Percentiles rank a stretch among this genome's conserved stretches.
These are phyloP conservation scores for Pyrrhoderma lamaoense DNA, from an alignment of 1,284 basidiomycete species.

Conservation along the genomic window DNA sequence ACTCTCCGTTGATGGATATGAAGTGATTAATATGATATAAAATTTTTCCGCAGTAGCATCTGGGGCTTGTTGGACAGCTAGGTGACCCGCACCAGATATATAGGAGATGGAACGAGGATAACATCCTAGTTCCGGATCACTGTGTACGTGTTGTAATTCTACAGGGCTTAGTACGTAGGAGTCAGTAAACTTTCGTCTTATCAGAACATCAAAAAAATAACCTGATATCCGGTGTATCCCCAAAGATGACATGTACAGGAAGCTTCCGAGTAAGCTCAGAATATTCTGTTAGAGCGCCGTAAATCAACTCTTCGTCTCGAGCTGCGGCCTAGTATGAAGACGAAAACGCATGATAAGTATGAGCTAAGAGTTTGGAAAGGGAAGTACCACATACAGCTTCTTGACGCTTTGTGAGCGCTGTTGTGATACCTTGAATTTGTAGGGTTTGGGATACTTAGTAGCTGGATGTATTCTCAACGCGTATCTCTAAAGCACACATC, in stretches of 20 bases:
- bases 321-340: constrained; percentile 12
- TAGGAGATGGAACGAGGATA: constrained; percentile 19
- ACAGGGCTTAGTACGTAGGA: constrained; percentile 4
- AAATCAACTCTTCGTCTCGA: constrained; percentile 16
- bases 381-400: constrained; percentile 16
- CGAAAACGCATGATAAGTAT: neutral
- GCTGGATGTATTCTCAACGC: constrained; percentile 19
- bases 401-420: constrained; percentile 17
- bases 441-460: constrained; percentile 16
- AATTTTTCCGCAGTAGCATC: constrained; percentile 16
- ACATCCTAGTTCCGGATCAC: constrained; percentile 10
- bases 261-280: constrained; percentile 8
- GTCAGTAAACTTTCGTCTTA: neutral
- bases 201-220: constrained; percentile 1
- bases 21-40: constrained; percentile 5
- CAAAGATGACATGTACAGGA: constrained; percentile 19
- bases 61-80: constrained; percentile 20
- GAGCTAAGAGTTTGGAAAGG: neutral
- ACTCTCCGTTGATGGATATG: too few relatives aligned
- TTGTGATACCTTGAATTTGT: constrained; percentile 19
- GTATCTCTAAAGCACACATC: constrained; percentile 15
- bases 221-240: constrained; percentile 19
- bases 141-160: constrained; percentile 12
- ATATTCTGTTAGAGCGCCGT: constrained; percentile 14
- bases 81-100: constrained; percentile 19